Conservation (phyloP, 306 rosid species). For the Pyrus bretschneideri region DNA sequence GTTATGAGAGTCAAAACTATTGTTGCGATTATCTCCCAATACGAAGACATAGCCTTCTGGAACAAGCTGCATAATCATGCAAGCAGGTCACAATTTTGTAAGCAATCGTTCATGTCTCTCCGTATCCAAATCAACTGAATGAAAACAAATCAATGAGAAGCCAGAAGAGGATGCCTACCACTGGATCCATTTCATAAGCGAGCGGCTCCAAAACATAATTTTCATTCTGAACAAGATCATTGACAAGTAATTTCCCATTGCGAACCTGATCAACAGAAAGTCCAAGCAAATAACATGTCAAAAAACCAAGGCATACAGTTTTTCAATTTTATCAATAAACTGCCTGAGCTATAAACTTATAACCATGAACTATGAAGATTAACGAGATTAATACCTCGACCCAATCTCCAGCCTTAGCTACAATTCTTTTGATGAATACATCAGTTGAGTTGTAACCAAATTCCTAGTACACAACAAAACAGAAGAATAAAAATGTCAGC, state of each 20-base stretch:
- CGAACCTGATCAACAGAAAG: slow-evolving; percentile 39
- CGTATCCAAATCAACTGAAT: not conserved
- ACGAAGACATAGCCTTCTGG: slow-evolving; percentile 92
- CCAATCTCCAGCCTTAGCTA: slow-evolving; percentile 85
- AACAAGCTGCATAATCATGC: slow-evolving; percentile 54
- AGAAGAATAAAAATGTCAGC: slow-evolving; percentile 6
- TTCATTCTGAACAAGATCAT: slow-evolving; percentile 65
- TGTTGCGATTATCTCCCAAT: slow-evolving; percentile 94
- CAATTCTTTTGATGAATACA: slow-evolving; percentile 79
- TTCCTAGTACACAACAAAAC: slow-evolving; percentile 33
- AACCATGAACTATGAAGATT: not conserved
- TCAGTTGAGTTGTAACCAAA: slow-evolving; percentile 57
- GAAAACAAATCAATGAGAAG: not conserved
- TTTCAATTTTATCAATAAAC: not conserved
- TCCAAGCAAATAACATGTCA: slow-evolving; percentile 5
- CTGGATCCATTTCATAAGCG: slow-evolving; percentile 59
- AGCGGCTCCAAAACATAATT: slow-evolving; percentile 75
- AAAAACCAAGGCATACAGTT: not conserved
- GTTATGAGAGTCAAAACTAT: slow-evolving; percentile 88
- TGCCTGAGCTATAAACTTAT: not conserved
- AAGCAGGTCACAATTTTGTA: not conserved
- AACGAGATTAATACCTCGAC: slow-evolving; percentile 51
- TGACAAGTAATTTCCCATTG: slow-evolving; percentile 72
- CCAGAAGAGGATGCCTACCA: slow-evolving; percentile 34
- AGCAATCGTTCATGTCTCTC: not conserved